Base-by-base conservation (phyloP, 2,329 filamentous ascomycete species). In the Byssochlamys sp. region DNA sequence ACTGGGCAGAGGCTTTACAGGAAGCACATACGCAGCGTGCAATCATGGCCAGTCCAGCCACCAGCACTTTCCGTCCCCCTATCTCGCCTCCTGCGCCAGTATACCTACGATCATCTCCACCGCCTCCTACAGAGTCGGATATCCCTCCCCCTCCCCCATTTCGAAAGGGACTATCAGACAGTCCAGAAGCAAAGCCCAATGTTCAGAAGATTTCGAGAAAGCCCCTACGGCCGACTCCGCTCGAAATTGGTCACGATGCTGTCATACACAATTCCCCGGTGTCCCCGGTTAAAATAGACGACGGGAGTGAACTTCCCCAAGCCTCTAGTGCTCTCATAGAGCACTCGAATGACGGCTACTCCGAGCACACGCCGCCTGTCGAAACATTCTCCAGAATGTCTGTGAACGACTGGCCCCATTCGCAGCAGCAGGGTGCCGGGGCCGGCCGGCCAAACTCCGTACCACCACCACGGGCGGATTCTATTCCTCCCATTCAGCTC, bases 81-180 rank as follows among this genome's bases (percentile, higher is more conserved):
- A 63, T 72, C 39, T 71, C 75, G 39, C 71, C 74, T 65, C 75
- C 75, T 59, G 70, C 74, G n/a, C 72, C 74, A 28, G 74, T 74
- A 60, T 76, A 77, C 62, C 66, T 75, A 60, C 67, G 69, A 60
- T 70, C 73, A 53, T 71, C 73, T 56, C 66, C 71, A 59, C 67
- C 71, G 35, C 62, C 67, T 45, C 62, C 58, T 51, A 49, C 61
- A 45, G 45, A 59, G 29, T 53, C 62, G 28, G 59, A 61, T 48
- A 59, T 58, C 55, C 60, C 62, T 27, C 57, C 57, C 31, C 54
- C 65, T 53, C 55, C 64, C 53, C 62, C 58, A 14, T 60, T 52
- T 28, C 62, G 63, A 57, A 33, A 27, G 5, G 25, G 39, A 55
- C 12, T 25, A 35, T 31, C 48, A n/a, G 19, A 33, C 2, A 31